phyloP scores from a whole-genome alignment of 352 stramenopile species.

The Phytopythium montanum region DNA sequence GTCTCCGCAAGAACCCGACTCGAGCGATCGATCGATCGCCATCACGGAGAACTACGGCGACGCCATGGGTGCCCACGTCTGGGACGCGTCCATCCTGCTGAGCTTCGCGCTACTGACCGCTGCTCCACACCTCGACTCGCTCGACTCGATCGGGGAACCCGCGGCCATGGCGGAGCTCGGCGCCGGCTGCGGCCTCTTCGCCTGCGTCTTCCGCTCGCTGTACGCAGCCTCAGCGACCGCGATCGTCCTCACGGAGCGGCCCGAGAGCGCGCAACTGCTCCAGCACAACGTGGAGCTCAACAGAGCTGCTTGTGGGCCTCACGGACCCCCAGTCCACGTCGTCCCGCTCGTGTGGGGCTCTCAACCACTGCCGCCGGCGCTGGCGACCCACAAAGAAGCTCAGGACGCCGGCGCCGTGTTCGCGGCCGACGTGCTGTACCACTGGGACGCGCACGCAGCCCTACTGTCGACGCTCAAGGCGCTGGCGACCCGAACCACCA shows the following conservation, averaged over 20 bases:
- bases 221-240: not conserved
- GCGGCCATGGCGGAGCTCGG: slow-evolving; percentile 36
- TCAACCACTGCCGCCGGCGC: slow-evolving; percentile 1
- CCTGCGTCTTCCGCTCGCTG: slow-evolving; percentile 15
- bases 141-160: no score
- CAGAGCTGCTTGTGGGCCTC: not conserved
- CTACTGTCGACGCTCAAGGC: slow-evolving; percentile 34
- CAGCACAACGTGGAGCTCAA: slow-evolving; percentile 20
- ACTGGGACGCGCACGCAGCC: slow-evolving; percentile 44
- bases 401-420: slow-evolving; percentile 26
- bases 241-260: slow-evolving; percentile 36
- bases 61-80: slow-evolving; percentile 62
- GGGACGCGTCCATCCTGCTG: slow-evolving; percentile 62
- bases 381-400: not conserved
- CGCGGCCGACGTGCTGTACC: slow-evolving; percentile 59
- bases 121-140: no score
- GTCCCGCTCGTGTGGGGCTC: slow-evolving; percentile 33
- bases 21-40: slow-evolving; percentile 4
- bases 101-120: slow-evolving; percentile 28
- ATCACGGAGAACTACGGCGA: slow-evolving; percentile 64
- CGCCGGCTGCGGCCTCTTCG: slow-evolving; percentile 50
- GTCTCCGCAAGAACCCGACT: not conserved
- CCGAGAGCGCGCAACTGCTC: slow-evolving; percentile 23
- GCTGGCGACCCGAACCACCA: slow-evolving; percentile 1
- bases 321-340: slow-evolving; percentile 1